These are phyloP conservation scores for Didymella sp. DNA, from an alignment of 2,329 filamentous ascomycete genomes.

Conservation along the genomic window DNA sequence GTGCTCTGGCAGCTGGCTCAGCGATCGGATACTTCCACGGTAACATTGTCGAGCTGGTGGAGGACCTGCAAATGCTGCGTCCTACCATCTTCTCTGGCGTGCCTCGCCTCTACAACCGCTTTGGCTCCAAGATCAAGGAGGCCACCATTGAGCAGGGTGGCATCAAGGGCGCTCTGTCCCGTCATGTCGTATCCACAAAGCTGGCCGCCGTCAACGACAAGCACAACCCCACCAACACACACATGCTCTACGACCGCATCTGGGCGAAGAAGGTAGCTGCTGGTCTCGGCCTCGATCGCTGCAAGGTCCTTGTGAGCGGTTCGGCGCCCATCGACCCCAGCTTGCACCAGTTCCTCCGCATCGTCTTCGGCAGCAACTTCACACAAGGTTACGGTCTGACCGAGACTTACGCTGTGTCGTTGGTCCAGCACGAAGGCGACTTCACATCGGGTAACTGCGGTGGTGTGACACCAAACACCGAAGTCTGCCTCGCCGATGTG, in stretches of 20 bases:
- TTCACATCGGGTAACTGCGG: constrained; percentile 83
- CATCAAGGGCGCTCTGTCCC: constrained; percentile 79
- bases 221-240: constrained; percentile 76
- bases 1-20: constrained; percentile 72
- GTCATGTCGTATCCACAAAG: constrained; percentile 81
- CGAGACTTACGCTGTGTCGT: constrained; percentile 82
- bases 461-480: constrained; percentile 68
- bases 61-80: constrained; percentile 86
- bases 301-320: constrained; percentile 79
- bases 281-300: constrained; percentile 80
- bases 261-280: constrained; percentile 87
- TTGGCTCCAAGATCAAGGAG: constrained; percentile 81
- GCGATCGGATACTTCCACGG: constrained; percentile 93
- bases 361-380: constrained; percentile 80
- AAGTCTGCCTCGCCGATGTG: constrained; percentile 83
- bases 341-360: constrained; percentile 86
- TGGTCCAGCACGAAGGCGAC: constrained; percentile 74
- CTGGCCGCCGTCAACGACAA: constrained; percentile 76
- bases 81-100: constrained; percentile 88
- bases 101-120: constrained; percentile 88
- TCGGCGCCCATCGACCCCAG: constrained; percentile 89
- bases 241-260: constrained; percentile 82
- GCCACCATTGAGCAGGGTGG: constrained; percentile 81
- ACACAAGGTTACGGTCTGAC: constrained; percentile 92
- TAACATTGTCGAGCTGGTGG: constrained; percentile 82